Evolutionary conservation across 2,329 filamentous ascomycete genomes (phyloP).

Genomic region (Ceratocystis cacaofunesta): DNA sequence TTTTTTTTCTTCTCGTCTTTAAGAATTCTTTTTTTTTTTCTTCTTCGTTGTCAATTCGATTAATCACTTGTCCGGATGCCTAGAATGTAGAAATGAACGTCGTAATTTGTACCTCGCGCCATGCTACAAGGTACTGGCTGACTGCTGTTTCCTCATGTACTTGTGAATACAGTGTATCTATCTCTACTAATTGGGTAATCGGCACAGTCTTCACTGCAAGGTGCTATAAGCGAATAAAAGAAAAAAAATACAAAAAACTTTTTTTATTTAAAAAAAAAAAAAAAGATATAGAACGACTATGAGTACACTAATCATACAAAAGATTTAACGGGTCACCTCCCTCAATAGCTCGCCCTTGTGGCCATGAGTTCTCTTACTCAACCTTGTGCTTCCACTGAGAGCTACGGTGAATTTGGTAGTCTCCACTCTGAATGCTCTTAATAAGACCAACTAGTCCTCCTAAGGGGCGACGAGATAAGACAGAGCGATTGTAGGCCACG

Average conservation of each 20-base stretch:
- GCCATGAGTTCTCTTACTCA: constrained; percentile 13
- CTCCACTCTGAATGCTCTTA: constrained; percentile 42
- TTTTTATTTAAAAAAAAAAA: neutral
- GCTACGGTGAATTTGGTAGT: constrained; percentile 38
- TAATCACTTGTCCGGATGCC: neutral
- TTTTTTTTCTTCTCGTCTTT: neutral
- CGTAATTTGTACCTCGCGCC: no score
- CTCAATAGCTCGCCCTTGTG: neutral
- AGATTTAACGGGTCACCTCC: neutral
- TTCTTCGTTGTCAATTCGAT: neutral
- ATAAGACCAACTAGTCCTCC: constrained; percentile 45
- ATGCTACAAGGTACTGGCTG: no score
- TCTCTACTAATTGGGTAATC: no score
- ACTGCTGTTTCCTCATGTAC: no score
- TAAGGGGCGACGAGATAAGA: constrained; percentile 39
- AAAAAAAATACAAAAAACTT: neutral
- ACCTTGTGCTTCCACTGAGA: constrained; percentile 40
- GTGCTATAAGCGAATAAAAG: no score
- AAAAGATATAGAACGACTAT: neutral
- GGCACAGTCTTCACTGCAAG: no score
- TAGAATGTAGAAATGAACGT: no score
- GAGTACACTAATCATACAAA: neutral
- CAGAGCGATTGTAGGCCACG: constrained; percentile 28
- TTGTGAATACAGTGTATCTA: no score
- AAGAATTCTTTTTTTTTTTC: neutral